A percentile compares a stretch with the other conserved stretches of the same genome.
phyloP scores from a whole-genome alignment of 139 green algal species.

The Chlorella sp. region DNA sequence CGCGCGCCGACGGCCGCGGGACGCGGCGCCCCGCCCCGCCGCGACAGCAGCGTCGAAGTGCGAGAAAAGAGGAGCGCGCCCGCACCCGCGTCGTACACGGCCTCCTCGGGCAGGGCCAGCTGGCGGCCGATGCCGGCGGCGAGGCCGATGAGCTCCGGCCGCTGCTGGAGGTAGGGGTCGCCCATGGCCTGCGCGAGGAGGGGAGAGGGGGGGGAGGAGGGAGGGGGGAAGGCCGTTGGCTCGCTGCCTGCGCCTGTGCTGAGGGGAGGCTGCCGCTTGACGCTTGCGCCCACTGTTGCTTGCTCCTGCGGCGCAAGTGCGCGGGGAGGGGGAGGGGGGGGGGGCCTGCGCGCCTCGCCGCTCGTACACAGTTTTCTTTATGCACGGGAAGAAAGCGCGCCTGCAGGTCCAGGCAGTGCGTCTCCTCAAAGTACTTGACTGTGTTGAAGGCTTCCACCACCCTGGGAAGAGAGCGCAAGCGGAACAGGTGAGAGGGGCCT shows the following conservation, averaged over 20 bases:
- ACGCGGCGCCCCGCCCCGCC: too few relatives aligned
- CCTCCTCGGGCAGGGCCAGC: constrained; percentile 16
- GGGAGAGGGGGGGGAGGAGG: not conserved
- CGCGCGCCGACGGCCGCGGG: too few relatives aligned
- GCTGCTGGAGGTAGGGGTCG: constrained; percentile 23
- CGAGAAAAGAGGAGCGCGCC: too few relatives aligned
- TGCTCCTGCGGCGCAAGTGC: too few relatives aligned
- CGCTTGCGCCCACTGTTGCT: too few relatives aligned
- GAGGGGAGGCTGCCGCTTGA: too few relatives aligned
- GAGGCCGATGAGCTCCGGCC: constrained; percentile 6
- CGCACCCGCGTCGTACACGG: too few relatives aligned
- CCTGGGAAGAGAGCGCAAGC: not conserved
- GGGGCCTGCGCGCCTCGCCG: not conserved
- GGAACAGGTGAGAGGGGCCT: too few relatives aligned
- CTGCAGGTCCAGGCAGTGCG: constrained; percentile 34
- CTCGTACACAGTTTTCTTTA: not conserved
- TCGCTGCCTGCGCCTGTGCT: too few relatives aligned
- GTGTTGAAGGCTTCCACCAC: constrained; percentile 35
- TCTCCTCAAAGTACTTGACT: constrained; percentile 41
- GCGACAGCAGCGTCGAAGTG: too few relatives aligned
- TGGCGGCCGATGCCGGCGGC: not conserved
- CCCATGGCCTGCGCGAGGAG: constrained; percentile 12
- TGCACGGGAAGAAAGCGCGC: not conserved
- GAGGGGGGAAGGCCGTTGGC: too few relatives aligned
- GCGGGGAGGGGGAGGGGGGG: too few relatives aligned